Base-by-base conservation (phyloP, 2,329 filamentous ascomycete species). In the Alternaria infectoria region DNA sequence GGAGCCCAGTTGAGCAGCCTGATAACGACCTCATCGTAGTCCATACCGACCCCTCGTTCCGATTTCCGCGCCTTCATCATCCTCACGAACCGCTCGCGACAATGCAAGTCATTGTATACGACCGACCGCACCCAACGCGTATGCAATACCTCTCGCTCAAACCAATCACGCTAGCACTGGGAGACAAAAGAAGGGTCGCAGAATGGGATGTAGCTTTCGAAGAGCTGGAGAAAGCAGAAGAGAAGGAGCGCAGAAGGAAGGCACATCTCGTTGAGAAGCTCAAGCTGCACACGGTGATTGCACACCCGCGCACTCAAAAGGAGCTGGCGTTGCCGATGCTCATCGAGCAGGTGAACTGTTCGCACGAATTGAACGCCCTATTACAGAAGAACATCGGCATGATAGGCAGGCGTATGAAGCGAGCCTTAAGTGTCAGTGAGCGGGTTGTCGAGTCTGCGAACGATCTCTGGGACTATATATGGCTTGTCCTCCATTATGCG, bases 71-170 rank as follows among this genome's bases (percentile, higher is more conserved):
- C 40, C 89, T 99, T 63, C 89, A 88, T 60, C 96, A 92, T 68
- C 85, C 86, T 1, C 69, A 79, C 61, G 86, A 89, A 51, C 87
- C 87, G 65, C 88, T 89, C 6, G 85, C 91, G 19, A 93, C 90
- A 49, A 88, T 97, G 49, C 96, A 99, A 77, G 87, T 97, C 47
- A 91, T 98, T 61, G 85, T 96, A 61, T 99, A 96, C 80, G 90
- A 97, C 72, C 87, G 94, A 50, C 96, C 96, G 1, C 87, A 91
- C 60, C 95, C 96, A 0, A 89, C 87, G 30, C 88, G 90, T 59
- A 98, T 99, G 96, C 95, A 99, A 80, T 99, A 98, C 79, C 91
- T 98, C 71, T 99, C 96, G 1, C 84, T 97, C 19, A 88, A 89
- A 26, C 95, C 96, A 0, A 98, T 99, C 55, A 90, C 93, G 1